Evolutionary conservation across 306 rosid species (phyloP), one percentile per base, ranked within the genome.

Genomic region (Cucurbita argyrosperma): DNA sequence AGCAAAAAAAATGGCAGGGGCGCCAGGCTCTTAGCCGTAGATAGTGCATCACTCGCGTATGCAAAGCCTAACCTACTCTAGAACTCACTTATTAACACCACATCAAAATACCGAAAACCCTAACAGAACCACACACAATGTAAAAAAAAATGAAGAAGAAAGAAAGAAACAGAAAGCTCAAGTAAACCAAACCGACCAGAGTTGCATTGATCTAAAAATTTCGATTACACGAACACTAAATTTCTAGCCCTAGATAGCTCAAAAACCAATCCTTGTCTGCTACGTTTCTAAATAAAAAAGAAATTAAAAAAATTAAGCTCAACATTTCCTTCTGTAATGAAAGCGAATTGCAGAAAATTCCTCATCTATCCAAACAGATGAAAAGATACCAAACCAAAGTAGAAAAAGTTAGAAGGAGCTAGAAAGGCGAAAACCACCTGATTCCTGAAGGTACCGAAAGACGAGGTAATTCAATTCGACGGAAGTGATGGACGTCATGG

Each of bases 401-500:
- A 10, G 21, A 4, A 8, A 3, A 14, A 8, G 4, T n/a, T 14
- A 45, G 45, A 13, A 11, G 52, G 52, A 53, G 5, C 3, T 19
- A 47, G 5, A 26, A 63, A 64, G 70, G 13, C 1, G n/a, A 46
- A 75, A 75, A 40, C 1, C 13, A 92, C 98, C 98, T 82, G 98
- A 93, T 84, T 93, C 98, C 47, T 89, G 92, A 71, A 93, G 98
- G 80, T 93, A 93, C 4, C 98, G 98, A 65, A 87, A 93, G 9
- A 93, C 88, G 0, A 93, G 90, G 74, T 77, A 93, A 71, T 93
- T 93, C 83, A 93, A 83, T 74, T 93, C 96, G 72, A 82, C 93
- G 83, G 98, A 89, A 57, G 96, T 84, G 74, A 90, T 76, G 79
- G 96, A 74, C 13, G 86, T 42, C 96, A 90, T 93, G 62, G 79